Percentiles rank a stretch among this genome's conserved stretches.
Conservation (phyloP, 805 yeast genomes). For the Spathaspora gorwiae region DNA sequence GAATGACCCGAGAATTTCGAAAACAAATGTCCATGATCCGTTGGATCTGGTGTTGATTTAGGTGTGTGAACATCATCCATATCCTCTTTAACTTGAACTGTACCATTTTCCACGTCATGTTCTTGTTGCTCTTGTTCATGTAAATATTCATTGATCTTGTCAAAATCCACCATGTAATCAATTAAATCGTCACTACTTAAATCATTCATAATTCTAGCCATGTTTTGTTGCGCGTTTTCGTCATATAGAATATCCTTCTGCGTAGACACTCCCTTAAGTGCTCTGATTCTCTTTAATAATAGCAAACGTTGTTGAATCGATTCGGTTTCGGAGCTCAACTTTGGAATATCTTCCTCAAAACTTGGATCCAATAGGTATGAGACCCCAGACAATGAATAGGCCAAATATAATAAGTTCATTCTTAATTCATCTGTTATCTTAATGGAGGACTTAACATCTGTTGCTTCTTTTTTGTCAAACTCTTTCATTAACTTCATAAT, state of each 20-base stretch:
- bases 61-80: constrained; percentile 1
- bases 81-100: constrained; percentile 9
- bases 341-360: constrained; percentile 45
- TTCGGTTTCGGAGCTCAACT: constrained; percentile 26
- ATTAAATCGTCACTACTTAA: constrained; percentile 18
- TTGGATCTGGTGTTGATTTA: neutral
- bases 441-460: constrained; percentile 17
- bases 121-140: constrained; percentile 9
- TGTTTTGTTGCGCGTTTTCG: constrained; percentile 28
- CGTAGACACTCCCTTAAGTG: constrained; percentile 13
- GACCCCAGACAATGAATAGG: constrained; percentile 63
- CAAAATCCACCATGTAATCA: constrained; percentile 13
- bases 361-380: constrained; percentile 73
- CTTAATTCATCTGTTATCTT: constrained; percentile 49
- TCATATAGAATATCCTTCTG: constrained; percentile 19
- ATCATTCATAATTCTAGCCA: constrained; percentile 30
- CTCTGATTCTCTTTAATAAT: constrained; percentile 29
- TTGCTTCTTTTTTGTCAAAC: constrained; percentile 13
- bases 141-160: constrained; percentile 16
- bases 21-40: neutral
- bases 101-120: constrained; percentile 9
- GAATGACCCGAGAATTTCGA: neutral
- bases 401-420: constrained; percentile 51
- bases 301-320: constrained; percentile 31
- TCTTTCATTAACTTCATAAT: constrained; percentile 33